A percentile compares a stretch with the other conserved stretches of the same genome.
These are phyloP conservation scores for Ogataea naganishii DNA, from an alignment of 805 yeast species.

Conservation along the genomic window DNA sequence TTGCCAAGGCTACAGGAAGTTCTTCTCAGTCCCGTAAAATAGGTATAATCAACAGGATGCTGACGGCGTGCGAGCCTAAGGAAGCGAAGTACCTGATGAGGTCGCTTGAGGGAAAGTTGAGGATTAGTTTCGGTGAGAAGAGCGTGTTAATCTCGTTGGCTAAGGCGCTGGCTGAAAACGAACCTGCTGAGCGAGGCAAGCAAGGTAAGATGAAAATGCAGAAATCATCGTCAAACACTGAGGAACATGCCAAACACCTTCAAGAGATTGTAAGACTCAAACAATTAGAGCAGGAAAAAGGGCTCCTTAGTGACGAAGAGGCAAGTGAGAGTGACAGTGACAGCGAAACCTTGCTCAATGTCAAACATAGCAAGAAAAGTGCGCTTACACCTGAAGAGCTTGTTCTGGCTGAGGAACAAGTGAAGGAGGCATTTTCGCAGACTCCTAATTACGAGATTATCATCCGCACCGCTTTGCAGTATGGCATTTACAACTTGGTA, in stretches of 20 bases:
- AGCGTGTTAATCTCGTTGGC: constrained; percentile 79
- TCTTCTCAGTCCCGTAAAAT: constrained; percentile 78
- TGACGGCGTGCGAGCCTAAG: constrained; percentile 74
- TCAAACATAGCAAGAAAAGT: no score
- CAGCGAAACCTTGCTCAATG: no score
- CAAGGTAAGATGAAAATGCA: no score
- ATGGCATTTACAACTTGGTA: constrained; percentile 60
- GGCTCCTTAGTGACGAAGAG: no score
- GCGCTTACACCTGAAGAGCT: constrained; percentile 32
- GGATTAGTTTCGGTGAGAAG: constrained; percentile 93
- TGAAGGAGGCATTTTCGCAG: constrained; percentile 82
- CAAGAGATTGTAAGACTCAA: no score
- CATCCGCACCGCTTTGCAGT: constrained; percentile 51
- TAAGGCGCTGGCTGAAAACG: constrained; percentile 68
- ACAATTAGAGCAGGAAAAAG: no score
- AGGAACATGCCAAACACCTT: no score
- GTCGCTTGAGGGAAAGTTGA: constrained; percentile 83
- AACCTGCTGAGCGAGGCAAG: constrained; percentile 24
- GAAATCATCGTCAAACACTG: no score
- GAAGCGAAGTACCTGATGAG: constrained; percentile 91
- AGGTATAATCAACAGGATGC: constrained; percentile 68
- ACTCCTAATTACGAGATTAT: constrained; percentile 84
- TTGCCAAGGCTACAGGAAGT: constrained; percentile 71
- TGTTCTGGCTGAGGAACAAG: constrained; percentile 62
- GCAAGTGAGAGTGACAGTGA: no score